These are phyloP conservation scores for Cyclotella cryptica DNA, from an alignment of 108 stramenopile genomes.

Conservation along the genomic window DNA sequence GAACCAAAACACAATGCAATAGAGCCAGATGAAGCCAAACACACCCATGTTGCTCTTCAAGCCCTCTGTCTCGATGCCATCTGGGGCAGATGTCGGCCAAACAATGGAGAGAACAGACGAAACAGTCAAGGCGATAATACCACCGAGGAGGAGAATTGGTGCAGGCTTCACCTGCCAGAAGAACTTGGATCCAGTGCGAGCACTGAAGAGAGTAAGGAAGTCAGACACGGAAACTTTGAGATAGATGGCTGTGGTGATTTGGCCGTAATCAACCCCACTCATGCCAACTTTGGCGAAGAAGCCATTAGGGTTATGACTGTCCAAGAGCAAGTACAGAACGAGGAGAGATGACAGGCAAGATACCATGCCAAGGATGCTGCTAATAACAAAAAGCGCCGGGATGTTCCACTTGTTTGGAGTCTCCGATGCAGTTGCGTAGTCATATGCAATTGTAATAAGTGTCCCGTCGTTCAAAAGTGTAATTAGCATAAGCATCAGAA, in stretches of 20 bases:
- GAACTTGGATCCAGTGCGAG: constrained; percentile 44
- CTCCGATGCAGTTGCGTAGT: constrained; percentile 57
- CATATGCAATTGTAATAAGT: constrained; percentile 76
- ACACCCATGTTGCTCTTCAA: constrained; percentile 47
- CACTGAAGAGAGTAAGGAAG: constrained; percentile 63
- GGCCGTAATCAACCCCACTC: constrained; percentile 55
- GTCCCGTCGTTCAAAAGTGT: constrained; percentile 83
- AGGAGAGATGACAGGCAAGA: constrained; percentile 58
- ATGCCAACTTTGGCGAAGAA: constrained; percentile 52
- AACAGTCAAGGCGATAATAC: constrained; percentile 42
- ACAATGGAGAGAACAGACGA: constrained; percentile 55
- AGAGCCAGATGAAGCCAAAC: constrained; percentile 63
- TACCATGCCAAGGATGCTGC: constrained; percentile 55
- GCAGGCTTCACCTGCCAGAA: constrained; percentile 58
- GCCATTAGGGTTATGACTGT: constrained; percentile 52
- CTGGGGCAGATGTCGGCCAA: constrained; percentile 48
- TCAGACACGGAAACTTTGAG: constrained; percentile 68
- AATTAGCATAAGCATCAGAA: constrained; percentile 76
- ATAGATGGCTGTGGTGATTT: constrained; percentile 61
- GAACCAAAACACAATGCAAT: constrained; percentile 55
- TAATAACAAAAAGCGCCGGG: constrained; percentile 50
- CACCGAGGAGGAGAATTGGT: constrained; percentile 45
- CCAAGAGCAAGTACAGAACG: constrained; percentile 49
- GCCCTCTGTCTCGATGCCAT: constrained; percentile 54
- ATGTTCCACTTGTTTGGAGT: constrained; percentile 69